These are phyloP conservation scores for Microbotryum lychnidis-dioicae DNA, from an alignment of 1,284 basidiomycete genomes.

Conservation along the genomic window DNA sequence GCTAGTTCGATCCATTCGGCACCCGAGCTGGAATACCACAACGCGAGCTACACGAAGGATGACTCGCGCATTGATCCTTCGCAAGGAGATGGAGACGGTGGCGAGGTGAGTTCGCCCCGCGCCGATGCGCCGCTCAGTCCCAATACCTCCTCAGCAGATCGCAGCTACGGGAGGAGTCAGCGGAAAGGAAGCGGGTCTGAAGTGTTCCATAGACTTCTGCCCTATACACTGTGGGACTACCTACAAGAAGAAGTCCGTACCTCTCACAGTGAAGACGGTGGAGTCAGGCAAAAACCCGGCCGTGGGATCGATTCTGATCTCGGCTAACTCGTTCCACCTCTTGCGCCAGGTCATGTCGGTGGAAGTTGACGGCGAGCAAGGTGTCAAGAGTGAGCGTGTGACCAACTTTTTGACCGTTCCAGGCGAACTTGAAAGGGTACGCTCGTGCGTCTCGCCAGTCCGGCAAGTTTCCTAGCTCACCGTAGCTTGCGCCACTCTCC, in stretches of 20 bases:
- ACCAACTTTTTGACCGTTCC: constrained; percentile 94
- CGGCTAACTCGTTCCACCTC: neutral
- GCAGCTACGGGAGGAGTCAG: neutral
- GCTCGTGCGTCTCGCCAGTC: constrained; percentile 19
- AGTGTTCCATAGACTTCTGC: constrained; percentile 32
- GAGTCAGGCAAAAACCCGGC: neutral
- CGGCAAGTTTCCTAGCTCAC: neutral
- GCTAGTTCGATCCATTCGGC: constrained; percentile 29
- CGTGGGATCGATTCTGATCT: neutral
- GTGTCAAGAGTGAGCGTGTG: constrained; percentile 94
- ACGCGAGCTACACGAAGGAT: no score
- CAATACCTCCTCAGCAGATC: neutral
- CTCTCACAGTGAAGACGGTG: neutral
- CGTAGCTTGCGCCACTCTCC: neutral
- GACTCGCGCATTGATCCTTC: no score
- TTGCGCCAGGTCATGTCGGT: constrained; percentile 63
- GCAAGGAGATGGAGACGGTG: no score
- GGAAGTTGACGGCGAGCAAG: constrained; percentile 86
- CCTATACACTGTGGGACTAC: constrained; percentile 87
- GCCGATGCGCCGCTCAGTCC: no score
- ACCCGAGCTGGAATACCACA: constrained; percentile 3
- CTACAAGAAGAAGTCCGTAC: constrained; percentile 52
- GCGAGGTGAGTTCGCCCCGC: no score
- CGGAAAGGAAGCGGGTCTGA: neutral
- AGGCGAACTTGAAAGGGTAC: constrained; percentile 82